Evolutionary conservation across 148 eudicot species (phyloP).

Genomic region (Camellia lanceoleosa): DNA sequence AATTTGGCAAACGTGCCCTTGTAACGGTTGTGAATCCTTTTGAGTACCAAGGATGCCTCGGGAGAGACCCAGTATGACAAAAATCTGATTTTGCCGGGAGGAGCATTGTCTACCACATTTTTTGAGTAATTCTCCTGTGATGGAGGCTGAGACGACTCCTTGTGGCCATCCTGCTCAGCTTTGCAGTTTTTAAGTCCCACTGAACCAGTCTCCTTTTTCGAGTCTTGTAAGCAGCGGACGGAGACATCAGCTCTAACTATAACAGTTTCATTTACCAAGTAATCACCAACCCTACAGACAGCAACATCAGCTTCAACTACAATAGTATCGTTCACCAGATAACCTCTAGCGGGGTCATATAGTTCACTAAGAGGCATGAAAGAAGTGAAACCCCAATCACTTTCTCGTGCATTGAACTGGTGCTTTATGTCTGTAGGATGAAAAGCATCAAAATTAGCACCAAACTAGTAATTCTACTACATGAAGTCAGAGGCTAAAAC

Average conservation of each 20-base stretch:
- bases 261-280: too few species aligned
- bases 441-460: background rate
- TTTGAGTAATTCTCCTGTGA: background rate
- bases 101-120: background rate
- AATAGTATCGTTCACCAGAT: constrained; percentile 70
- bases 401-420: constrained; percentile 70
- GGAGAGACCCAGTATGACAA: too few species aligned
- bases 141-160: background rate
- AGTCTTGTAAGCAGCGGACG: constrained; percentile 48
- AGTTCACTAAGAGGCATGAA: constrained; percentile 83
- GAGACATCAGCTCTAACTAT: background rate
- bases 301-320: constrained; percentile 94
- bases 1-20: too few species aligned
- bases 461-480: background rate
- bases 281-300: constrained; percentile 65
- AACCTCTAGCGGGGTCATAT: constrained; percentile 75
- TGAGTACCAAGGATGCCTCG: too few species aligned
- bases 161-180: constrained; percentile 26
- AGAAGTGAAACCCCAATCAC: constrained; percentile 93
- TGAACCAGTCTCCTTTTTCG: constrained; percentile 85
- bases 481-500: background rate
- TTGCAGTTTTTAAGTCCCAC: constrained; percentile 95
- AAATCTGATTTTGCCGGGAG: too few species aligned
- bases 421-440: constrained; percentile 74
- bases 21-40: too few species aligned